A percentile compares a stretch with the other conserved stretches of the same genome.
phyloP scores from a whole-genome alignment of 331 rosid species.

The Spiraea crenata region DNA sequence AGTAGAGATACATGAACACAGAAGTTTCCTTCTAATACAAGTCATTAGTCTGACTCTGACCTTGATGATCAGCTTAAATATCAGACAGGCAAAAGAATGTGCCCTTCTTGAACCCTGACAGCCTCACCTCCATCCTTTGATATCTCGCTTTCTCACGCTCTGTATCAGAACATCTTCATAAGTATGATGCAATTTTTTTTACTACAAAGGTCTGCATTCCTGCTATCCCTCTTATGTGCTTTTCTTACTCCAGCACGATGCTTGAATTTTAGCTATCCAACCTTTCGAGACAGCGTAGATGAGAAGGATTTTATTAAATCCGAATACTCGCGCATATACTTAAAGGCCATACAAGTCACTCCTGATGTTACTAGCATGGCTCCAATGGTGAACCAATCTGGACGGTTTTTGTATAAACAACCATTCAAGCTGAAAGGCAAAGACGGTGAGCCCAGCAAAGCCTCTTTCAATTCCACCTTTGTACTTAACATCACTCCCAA shows the following conservation, averaged over 20 bases:
- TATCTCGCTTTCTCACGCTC: background rate
- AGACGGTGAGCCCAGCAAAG: slow-evolving; percentile 6
- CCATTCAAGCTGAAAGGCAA: slow-evolving; percentile 35
- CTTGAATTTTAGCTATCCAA: slow-evolving; percentile 45
- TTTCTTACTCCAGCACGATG: slow-evolving; percentile 26
- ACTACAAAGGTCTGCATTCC: background rate
- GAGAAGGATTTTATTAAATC: background rate
- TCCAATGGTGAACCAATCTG: slow-evolving; percentile 28
- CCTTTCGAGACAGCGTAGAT: slow-evolving; percentile 15
- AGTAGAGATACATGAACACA: background rate
- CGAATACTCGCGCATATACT: slow-evolving; percentile 21
- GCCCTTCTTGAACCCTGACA: background rate
- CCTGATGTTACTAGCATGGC: slow-evolving; percentile 28
- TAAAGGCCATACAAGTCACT: slow-evolving; percentile 58
- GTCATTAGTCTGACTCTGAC: slow-evolving; percentile 2
- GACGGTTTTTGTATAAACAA: slow-evolving; percentile 38
- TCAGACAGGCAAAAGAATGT: background rate
- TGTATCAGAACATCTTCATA: background rate
- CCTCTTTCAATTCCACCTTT: slow-evolving; percentile 60
- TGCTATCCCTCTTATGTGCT: slow-evolving; percentile 25
- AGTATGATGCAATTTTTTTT: background rate
- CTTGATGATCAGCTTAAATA: background rate
- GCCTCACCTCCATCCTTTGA: background rate
- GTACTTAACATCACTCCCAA: slow-evolving; percentile 31
- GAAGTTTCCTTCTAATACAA: background rate